Evolutionary conservation across 768 basidiomycete species (phyloP), one percentile per base, ranked within the genome.

Genomic region (Cubamyces sp.): DNA sequence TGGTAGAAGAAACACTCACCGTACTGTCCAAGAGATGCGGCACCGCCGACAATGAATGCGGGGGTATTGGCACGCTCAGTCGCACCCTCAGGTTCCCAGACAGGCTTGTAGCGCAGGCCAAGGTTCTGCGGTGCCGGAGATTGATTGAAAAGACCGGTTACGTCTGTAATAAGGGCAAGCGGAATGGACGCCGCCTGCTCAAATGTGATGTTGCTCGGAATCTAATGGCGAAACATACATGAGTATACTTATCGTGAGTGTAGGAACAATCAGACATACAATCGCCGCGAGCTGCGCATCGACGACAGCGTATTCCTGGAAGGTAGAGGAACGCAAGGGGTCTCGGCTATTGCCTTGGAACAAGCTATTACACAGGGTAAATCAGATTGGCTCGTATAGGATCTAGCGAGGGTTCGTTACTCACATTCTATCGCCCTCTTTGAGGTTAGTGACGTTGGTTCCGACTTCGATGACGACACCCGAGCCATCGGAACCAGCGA

Each of bases 151-250:
- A 60, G 39, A 11, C 40, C 42, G 5, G 39, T 39, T 6, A 11
- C 30, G 4, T n/a, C 51, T 3, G 58, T 60, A 14, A 28, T n/a
- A 21, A 74, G 63, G 1, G 62, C 70, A 30, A 71, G 61, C 3
- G 75, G 74, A n/a, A 76, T 65, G 9, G 74, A 66, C 16, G 71
- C 47, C 0, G 71, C 75, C 39, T 72, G 19, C 12, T 73, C 73
- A 34, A 34, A 34, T 9, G 34, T 34, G 37, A 74, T 21, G 46
- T 68, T 68, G 8, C 47, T 37, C 1, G 74, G 75, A n/a, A 77
- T 64, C 66, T 72, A 37, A 0, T 9, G 11, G 19, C n/a, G 39
- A 9, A 11, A 9, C 3, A 43, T 16, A 6, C 9, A 18, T 34
- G 8, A 37, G 28, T 37, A n/a, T 16, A 30, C 14, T 9, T 9